Evolutionary conservation across 208 protist genomes (phyloP).

Genomic region (Leishmania gerbilli): DNA sequence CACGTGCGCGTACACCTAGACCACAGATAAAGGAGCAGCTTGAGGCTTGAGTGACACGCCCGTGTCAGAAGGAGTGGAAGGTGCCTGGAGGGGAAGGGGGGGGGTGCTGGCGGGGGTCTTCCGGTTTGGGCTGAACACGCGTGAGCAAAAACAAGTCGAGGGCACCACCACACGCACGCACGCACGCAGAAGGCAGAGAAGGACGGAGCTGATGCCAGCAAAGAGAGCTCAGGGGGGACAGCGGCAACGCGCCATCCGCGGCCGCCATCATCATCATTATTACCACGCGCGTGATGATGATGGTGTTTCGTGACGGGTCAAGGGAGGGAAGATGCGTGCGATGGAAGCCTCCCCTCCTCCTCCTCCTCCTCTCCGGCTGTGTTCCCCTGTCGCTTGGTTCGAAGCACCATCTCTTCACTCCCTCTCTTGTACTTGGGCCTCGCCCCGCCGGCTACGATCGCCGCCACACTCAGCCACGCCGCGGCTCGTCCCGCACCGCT

Average conservation of each 20-base stretch:
- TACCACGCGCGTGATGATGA: not conserved
- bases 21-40: too few species aligned
- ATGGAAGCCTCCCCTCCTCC: not conserved
- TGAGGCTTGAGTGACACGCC: too few species aligned
- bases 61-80: too few species aligned
- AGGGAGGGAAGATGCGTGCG: not conserved
- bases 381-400: not conserved
- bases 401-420: not conserved
- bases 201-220: not conserved
- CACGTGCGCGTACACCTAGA: not conserved
- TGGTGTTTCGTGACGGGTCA: not conserved
- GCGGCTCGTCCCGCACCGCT: not conserved
- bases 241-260: not conserved
- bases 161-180: conserved; percentile 1
- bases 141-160: not conserved
- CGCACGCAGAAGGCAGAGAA: not conserved
- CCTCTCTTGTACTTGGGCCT: too few species aligned
- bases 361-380: not conserved
- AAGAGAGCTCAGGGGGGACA: not conserved
- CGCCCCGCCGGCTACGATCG: not conserved
- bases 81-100: not conserved
- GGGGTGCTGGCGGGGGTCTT: not conserved
- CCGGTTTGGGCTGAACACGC: not conserved
- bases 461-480: not conserved
- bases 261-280: not conserved